phyloP scores from a whole-genome alignment of 176 grass and related monocot species.

The maize (Zea mays) region DNA sequence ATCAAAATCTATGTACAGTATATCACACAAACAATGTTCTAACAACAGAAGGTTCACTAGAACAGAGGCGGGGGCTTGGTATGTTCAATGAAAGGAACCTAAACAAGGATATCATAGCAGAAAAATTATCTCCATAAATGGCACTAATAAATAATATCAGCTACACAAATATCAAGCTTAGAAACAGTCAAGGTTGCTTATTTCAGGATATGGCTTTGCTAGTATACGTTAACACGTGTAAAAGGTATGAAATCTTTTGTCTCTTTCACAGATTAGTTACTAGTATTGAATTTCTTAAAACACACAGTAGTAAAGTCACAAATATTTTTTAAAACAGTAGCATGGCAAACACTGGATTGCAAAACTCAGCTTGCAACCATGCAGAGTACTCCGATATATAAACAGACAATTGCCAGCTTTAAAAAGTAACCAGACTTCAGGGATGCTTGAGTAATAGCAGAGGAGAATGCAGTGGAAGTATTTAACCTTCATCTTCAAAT shows the following conservation, averaged over 20 bases:
- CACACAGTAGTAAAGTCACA: conserved; percentile 13
- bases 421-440: conserved; percentile 22
- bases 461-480: conserved; percentile 23
- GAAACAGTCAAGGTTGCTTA: not conserved
- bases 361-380: not conserved
- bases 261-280: conserved; percentile 11
- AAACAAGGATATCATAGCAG: not conserved
- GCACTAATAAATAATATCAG: not conserved
- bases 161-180: not conserved
- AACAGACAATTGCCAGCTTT: conserved; percentile 4
- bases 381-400: not conserved
- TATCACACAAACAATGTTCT: not conserved
- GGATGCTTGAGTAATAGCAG: conserved; percentile 29
- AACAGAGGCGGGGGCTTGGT: conserved; percentile 18
- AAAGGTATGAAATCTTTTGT: not conserved
- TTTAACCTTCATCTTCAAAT: conserved; percentile 95
- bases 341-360: not conserved
- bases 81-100: not conserved
- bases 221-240: not conserved
- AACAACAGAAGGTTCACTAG: conserved; percentile 21
- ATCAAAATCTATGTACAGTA: conserved; percentile 14
- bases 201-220: not conserved
- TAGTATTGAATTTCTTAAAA: not conserved
- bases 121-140: not conserved
- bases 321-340: not conserved